A percentile compares a stretch with the other conserved stretches of the same genome.
Evolutionary conservation across 495 filamentous ascomycete species (phyloP).

Genomic region (Penicillium subrubescens): DNA sequence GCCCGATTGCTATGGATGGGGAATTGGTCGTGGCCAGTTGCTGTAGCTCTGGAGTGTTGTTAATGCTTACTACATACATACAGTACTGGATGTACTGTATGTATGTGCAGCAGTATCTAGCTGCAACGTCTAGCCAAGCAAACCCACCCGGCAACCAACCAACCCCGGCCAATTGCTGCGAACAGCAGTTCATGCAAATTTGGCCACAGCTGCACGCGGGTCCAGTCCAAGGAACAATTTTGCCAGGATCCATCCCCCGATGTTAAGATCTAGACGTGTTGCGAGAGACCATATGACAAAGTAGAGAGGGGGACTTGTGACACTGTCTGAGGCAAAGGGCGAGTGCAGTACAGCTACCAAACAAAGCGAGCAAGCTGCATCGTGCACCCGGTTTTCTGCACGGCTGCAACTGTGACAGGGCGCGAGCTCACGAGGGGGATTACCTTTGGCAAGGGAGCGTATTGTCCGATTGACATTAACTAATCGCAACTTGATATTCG

Average conservation of each 20-base stretch:
- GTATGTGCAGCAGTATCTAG: not conserved
- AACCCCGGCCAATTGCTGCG: conserved; percentile 13
- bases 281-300: not conserved
- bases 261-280: conserved; percentile 10
- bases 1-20: not conserved
- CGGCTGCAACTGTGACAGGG: conserved; percentile 9
- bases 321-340: not conserved
- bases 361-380: conserved; percentile 1
- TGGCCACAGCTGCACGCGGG: conserved; percentile 2
- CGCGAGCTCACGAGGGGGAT: conserved; percentile 14
- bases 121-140: conserved; percentile 1
- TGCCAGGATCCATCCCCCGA: conserved; percentile 4
- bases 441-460: conserved; percentile 1
- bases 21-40: not conserved
- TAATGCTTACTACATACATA: not conserved
- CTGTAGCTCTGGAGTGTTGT: not conserved
- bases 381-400: not conserved
- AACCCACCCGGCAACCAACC: not conserved
- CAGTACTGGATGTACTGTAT: not conserved
- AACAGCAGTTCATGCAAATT: conserved; percentile 31
- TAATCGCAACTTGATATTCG: not conserved
- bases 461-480: conserved; percentile 1
- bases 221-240: not conserved
- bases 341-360: not conserved
- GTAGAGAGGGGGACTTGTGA: not conserved